These are phyloP conservation scores for Diaporthe longicolla DNA, from an alignment of 2,329 filamentous ascomycete genomes.

Conservation along the genomic window DNA sequence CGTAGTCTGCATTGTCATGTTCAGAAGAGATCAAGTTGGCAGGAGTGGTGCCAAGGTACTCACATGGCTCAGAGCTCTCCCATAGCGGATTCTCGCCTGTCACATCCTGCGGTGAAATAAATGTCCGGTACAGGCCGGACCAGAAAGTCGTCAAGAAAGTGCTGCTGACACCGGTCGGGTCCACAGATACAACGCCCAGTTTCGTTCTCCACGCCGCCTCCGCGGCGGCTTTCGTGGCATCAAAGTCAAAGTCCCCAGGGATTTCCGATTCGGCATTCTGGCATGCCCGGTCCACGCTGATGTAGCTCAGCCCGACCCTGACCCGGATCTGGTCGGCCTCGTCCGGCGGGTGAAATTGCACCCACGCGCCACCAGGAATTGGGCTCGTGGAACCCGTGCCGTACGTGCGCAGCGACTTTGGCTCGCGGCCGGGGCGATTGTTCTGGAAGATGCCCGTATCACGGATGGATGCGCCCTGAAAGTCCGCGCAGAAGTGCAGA, in stretches of 20 bases:
- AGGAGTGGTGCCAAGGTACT: not conserved
- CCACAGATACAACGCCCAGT: constrained; percentile 65
- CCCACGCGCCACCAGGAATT: constrained; percentile 43
- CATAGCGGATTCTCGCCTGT: constrained; percentile 79
- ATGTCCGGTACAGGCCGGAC: constrained; percentile 75
- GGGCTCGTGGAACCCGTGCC: constrained; percentile 42
- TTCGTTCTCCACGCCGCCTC: constrained; percentile 75
- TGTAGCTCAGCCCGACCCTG: constrained; percentile 39
- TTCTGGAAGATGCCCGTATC: constrained; percentile 68
- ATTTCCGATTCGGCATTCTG: constrained; percentile 55
- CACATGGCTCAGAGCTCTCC: constrained; percentile 71
- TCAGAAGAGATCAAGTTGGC: not conserved
- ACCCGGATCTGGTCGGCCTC: constrained; percentile 39
- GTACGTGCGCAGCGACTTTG: constrained; percentile 48
- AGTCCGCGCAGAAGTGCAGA: constrained; percentile 66
- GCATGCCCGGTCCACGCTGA: constrained; percentile 37
- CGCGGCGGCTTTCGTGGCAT: constrained; percentile 66
- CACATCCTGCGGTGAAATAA: constrained; percentile 82
- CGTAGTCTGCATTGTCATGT: constrained; percentile 62
- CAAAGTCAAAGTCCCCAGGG: constrained; percentile 72
- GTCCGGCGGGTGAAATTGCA: constrained; percentile 42
- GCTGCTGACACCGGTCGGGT: constrained; percentile 39
- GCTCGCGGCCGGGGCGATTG: constrained; percentile 59
- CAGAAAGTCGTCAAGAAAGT: constrained; percentile 39
- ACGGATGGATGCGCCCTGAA: constrained; percentile 58